A percentile compares a stretch with the other conserved stretches of the same genome.
These are phyloP conservation scores for Irineochytrium annulatum DNA, from an alignment of 192 early-diverging fungal species.

Conservation along the genomic window DNA sequence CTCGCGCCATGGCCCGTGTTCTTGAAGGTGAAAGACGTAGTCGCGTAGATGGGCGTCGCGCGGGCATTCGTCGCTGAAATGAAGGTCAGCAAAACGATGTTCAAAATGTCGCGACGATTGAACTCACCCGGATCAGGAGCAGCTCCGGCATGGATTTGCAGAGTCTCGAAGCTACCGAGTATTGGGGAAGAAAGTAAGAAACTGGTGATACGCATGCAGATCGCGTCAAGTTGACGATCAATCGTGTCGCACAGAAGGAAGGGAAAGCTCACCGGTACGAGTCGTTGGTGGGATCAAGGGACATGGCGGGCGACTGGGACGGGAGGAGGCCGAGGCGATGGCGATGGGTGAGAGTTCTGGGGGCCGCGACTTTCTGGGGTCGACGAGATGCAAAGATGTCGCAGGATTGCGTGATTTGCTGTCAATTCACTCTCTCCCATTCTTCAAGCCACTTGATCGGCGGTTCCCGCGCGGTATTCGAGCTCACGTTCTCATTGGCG, in stretches of 20 bases:
- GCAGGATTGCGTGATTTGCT: too few species aligned
- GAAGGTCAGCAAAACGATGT: constrained; percentile 29
- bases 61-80: constrained; percentile 64
- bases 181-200: neutral
- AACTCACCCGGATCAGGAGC: constrained; percentile 37
- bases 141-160: constrained; percentile 89
- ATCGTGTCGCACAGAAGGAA: neutral
- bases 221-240: neutral
- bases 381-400: too few species aligned
- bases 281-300: constrained; percentile 42
- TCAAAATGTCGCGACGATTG: constrained; percentile 18
- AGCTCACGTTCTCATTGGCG: too few species aligned
- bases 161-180: constrained; percentile 72
- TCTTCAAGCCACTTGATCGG: too few species aligned
- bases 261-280: constrained; percentile 29
- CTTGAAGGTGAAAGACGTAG: constrained; percentile 82
- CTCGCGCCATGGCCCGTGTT: constrained; percentile 73
- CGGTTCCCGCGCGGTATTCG: too few species aligned
- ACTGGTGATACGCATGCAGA: neutral
- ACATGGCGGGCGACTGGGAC: constrained; percentile 25
- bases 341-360: too few species aligned
- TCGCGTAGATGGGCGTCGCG: constrained; percentile 89
- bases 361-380: too few species aligned
- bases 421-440: too few species aligned
- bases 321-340: too few species aligned